phyloP scores from a whole-genome alignment of 768 basidiomycete species.

The Mycena capillaripes region DNA sequence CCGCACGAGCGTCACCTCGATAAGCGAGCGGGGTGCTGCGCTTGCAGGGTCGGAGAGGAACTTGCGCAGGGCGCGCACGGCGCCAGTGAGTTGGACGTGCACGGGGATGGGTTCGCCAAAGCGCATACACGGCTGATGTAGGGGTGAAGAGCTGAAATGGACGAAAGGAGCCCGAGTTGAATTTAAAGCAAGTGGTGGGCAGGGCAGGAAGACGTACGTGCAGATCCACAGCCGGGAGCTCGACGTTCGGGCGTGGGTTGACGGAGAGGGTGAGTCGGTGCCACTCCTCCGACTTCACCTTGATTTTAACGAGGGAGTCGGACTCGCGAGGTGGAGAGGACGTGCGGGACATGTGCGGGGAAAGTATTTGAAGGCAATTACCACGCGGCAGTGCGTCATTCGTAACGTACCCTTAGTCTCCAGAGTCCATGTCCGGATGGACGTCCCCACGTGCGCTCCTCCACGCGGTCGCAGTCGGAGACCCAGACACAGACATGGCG shows the following conservation, averaged over 20 bases:
- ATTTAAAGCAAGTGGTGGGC: too few species aligned
- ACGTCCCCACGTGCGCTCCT: too few species aligned
- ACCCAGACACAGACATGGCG: too few species aligned
- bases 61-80: slow-evolving; percentile 6
- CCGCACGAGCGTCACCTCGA: slow-evolving; percentile 19
- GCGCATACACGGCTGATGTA: not conserved
- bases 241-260: not conserved
- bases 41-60: not conserved
- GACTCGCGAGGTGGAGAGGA: slow-evolving; percentile 1
- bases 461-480: too few species aligned
- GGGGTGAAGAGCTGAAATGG: slow-evolving; percentile 17
- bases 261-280: not conserved
- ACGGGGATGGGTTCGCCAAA: slow-evolving; percentile 19
- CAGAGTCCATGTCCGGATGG: too few species aligned
- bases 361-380: slow-evolving; percentile 5
- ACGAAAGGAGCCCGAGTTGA: too few species aligned
- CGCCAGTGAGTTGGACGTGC: slow-evolving; percentile 18
- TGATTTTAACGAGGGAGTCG: slow-evolving; percentile 14
- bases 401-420: too few species aligned
- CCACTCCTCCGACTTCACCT: slow-evolving; percentile 18
- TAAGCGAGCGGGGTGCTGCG: not conserved
- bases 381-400: too few species aligned
- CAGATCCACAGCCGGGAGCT: not conserved
- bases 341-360: slow-evolving; percentile 9
- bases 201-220: not conserved